Conservation (phyloP, 495 filamentous ascomycete genomes). For the Schizothecium vesticola region DNA sequence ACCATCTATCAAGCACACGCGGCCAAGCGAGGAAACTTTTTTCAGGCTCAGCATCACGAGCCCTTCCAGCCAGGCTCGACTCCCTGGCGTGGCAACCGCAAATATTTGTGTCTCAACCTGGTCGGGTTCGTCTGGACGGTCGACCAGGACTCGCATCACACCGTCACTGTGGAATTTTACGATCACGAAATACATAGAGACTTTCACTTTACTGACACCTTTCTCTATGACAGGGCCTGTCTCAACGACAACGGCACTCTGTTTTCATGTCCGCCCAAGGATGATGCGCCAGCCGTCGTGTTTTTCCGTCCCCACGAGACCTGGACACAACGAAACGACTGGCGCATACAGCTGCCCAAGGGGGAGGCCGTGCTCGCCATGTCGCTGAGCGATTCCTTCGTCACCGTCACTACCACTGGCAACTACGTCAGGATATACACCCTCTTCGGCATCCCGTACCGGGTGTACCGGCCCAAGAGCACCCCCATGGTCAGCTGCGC, state of each 20-base stretch:
- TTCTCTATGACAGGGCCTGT: conserved; percentile 94
- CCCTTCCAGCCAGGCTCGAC: conserved; percentile 92
- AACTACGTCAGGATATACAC: conserved; percentile 92
- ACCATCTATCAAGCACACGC: conserved; percentile 31
- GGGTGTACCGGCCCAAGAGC: conserved; percentile 86
- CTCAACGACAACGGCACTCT: conserved; percentile 74
- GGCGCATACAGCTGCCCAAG: conserved; percentile 75
- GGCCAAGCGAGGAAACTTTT: conserved; percentile 43
- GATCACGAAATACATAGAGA: conserved; percentile 85
- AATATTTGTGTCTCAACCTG: conserved; percentile 89
- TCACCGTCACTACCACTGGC: conserved; percentile 76
- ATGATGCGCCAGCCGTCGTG: conserved; percentile 68
- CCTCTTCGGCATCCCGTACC: conserved; percentile 81
- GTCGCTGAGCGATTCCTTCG: conserved; percentile 85
- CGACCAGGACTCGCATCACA: conserved; percentile 89
- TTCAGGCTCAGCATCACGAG: conserved; percentile 67
- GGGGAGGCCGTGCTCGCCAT: conserved; percentile 80
- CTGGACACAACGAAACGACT: conserved; percentile 87
- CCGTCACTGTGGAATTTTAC: conserved; percentile 96
- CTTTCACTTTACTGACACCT: conserved; percentile 96
- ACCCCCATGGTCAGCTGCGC: conserved; percentile 84
- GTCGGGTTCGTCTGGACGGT: conserved; percentile 96
- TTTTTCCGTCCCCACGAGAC: conserved; percentile 97
- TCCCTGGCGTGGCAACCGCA: conserved; percentile 87
- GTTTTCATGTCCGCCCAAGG: conserved; percentile 74